Evolutionary conservation across 2,329 filamentous ascomycete species (phyloP), one percentile per base, ranked within the genome.

Genomic region (Colletotrichum sp.): DNA sequence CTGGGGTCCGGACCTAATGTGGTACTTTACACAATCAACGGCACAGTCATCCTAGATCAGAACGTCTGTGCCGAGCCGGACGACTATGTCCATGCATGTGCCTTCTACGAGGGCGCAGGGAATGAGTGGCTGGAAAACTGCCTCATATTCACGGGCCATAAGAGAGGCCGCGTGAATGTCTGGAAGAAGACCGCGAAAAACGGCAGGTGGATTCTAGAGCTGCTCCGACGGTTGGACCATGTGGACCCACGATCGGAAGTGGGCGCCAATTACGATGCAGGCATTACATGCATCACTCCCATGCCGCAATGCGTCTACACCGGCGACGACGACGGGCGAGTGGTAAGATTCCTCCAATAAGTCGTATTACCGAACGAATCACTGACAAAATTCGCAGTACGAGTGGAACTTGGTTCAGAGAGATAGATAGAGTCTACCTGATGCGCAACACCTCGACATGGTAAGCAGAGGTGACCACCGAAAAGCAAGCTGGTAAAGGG

Each of bases 71-170:
- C 81, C 3, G 87, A 88, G 43, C 87, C 89, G 12, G 94, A 96
- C 28, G 96, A 98, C 81, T 92, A 90, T 38, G 92, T 98, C 4
- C 89, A 95, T 65, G 93, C 94, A 2, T 97, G 96, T 78, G 95
- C 96, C 4, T 98, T 98, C 83, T 98, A 98, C 84, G 96, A 98
- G 83, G 96, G 96, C 0, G 91, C 93, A 0, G 94, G 93, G 3
- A 97, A 96, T 79, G 97, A 98, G 84, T 98, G 96, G 95, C 88
- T 98, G 5, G 95, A 97, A 84, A 93, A 94, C 70, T 93, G 94
- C 76, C 88, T 99, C 58, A 87, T 98, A 48, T 96, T 99, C 78
- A 98, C 96, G 0, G 97, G 97, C 0, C 97, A 98, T 82, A 89
- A 91, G 77, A 89, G 93, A 67, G 97, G 97, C 0, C 89, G 96